Conservation (phyloP, 768 basidiomycete species). For the Neoboletus magnificus region DNA sequence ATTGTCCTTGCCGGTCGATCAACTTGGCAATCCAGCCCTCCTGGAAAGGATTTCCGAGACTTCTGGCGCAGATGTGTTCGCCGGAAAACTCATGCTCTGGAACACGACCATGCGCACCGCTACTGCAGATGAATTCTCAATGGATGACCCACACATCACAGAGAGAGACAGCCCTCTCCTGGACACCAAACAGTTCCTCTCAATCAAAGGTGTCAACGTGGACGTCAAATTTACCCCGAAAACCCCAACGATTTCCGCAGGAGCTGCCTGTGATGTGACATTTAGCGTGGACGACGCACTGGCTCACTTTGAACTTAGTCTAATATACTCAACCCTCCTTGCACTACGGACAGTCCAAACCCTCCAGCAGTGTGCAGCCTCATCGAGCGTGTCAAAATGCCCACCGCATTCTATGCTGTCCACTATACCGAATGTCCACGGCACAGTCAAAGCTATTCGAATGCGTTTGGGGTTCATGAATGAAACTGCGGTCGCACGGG, state of each 20-base stretch:
- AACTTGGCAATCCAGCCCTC: slow-evolving; percentile 42
- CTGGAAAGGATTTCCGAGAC: slow-evolving; percentile 36
- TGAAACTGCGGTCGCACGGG: slow-evolving; percentile 43
- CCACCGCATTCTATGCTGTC: slow-evolving; percentile 14
- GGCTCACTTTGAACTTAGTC: slow-evolving; percentile 55
- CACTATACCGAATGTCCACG: slow-evolving; percentile 27
- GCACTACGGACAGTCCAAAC: slow-evolving; percentile 51
- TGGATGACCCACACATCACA: slow-evolving; percentile 60
- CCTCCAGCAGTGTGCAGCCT: slow-evolving; percentile 29
- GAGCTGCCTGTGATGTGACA: slow-evolving; percentile 38
- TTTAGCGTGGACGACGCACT: slow-evolving; percentile 52
- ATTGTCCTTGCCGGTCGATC: slow-evolving; percentile 53
- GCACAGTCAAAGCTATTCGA: slow-evolving; percentile 44
- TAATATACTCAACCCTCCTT: slow-evolving; percentile 68
- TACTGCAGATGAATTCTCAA: slow-evolving; percentile 61
- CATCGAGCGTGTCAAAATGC: slow-evolving; percentile 17
- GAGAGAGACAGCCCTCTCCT: slow-evolving; percentile 50
- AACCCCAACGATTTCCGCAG: slow-evolving; percentile 1
- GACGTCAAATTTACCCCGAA: slow-evolving; percentile 25
- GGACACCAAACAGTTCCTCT: slow-evolving; percentile 41
- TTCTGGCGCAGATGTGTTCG: slow-evolving; percentile 37
- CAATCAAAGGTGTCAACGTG: slow-evolving; percentile 34
- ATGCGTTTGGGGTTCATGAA: slow-evolving; percentile 46
- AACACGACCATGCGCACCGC: slow-evolving; percentile 57
- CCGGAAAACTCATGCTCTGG: slow-evolving; percentile 44